Conservation (phyloP, 495 filamentous ascomycete species). For the Neurospora sp. region DNA sequence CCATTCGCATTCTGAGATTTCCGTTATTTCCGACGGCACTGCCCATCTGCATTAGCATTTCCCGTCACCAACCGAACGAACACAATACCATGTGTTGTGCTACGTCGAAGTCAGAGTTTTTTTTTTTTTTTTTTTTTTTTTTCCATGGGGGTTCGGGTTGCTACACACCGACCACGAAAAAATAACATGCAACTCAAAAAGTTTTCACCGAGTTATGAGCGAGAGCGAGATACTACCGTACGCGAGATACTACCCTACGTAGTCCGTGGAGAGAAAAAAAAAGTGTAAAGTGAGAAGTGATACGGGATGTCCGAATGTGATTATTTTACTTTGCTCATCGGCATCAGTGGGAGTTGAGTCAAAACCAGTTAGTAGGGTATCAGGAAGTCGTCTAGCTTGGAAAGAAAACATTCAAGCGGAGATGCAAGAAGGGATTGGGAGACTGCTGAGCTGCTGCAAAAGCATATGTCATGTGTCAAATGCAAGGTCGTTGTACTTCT, state of each 20-base stretch:
- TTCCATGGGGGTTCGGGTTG: neutral
- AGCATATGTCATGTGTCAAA: neutral
- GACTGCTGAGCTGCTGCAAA: neutral
- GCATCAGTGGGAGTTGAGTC: neutral
- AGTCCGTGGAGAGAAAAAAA: neutral
- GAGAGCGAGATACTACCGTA: neutral
- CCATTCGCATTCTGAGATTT: neutral
- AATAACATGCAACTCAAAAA: neutral
- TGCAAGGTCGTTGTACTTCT: neutral
- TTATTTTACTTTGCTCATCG: neutral
- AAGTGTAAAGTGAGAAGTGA: neutral
- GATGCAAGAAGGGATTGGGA: neutral
- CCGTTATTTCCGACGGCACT: neutral
- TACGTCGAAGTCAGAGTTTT: neutral
- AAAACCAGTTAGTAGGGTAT: neutral
- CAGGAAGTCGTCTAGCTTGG: neutral
- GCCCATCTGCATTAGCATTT: neutral
- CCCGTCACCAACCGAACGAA: neutral
- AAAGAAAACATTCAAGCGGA: neutral
- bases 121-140: neutral
- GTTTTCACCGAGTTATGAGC: neutral
- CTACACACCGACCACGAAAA: neutral
- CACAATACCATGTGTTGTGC: neutral
- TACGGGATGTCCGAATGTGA: neutral
- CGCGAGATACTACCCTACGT: neutral